Evolutionary conservation across 768 basidiomycete genomes (phyloP).

Genomic region (Strobilomyces echinocephalus): DNA sequence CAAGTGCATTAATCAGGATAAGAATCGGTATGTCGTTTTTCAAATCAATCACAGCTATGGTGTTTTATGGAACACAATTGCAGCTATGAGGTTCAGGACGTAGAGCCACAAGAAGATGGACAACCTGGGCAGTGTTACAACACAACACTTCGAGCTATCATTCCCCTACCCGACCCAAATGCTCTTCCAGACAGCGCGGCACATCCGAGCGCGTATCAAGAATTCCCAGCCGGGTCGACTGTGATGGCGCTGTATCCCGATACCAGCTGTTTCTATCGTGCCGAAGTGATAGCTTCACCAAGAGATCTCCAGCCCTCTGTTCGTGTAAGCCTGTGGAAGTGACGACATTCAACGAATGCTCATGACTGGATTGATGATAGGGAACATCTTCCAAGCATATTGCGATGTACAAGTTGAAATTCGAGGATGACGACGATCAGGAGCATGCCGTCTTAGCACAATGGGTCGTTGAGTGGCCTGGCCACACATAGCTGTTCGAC

Average conservation of each 20-base stretch:
- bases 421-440: slow-evolving; percentile 86
- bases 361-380: slow-evolving; percentile 14
- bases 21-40: slow-evolving; percentile 47
- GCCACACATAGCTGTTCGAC: slow-evolving; percentile 14
- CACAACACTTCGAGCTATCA: slow-evolving; percentile 64
- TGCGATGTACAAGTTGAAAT: slow-evolving; percentile 72
- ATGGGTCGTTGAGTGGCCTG: slow-evolving; percentile 80
- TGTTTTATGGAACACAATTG: not conserved
- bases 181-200: slow-evolving; percentile 53
- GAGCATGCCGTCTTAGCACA: slow-evolving; percentile 73
- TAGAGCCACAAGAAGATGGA: slow-evolving; percentile 77
- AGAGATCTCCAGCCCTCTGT: slow-evolving; percentile 34
- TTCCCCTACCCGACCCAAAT: slow-evolving; percentile 74
- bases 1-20: slow-evolving; percentile 65
- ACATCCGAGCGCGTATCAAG: slow-evolving; percentile 66
- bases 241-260: slow-evolving; percentile 90
- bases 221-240: slow-evolving; percentile 64
- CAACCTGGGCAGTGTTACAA: slow-evolving; percentile 67
- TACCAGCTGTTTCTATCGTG: slow-evolving; percentile 87
- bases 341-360: slow-evolving; percentile 4
- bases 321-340: slow-evolving; percentile 32
- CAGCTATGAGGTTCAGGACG: slow-evolving; percentile 85
- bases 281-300: slow-evolving; percentile 74
- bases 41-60: not conserved
- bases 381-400: slow-evolving; percentile 42